Evolutionary conservation across 2,329 filamentous ascomycete species (phyloP).

Genomic region (Botrytis galanthina): DNA sequence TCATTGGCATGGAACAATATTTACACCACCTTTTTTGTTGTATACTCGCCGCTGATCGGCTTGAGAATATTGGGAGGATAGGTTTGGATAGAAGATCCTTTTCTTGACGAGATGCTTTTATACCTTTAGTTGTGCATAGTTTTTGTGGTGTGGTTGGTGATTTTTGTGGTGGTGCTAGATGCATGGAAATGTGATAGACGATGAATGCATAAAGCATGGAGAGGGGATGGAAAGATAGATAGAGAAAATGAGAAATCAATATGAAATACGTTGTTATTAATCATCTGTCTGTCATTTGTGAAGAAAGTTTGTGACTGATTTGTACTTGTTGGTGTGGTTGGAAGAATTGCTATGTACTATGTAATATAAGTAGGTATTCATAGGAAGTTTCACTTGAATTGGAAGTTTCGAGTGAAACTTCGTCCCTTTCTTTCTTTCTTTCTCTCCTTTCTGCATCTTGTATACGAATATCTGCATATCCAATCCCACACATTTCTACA

Average conservation of each 20-base stretch:
- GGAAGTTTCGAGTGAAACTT: background rate
- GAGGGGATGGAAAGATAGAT: background rate
- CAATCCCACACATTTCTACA: background rate
- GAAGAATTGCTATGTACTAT: background rate
- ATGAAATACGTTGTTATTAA: background rate
- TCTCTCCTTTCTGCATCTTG: background rate
- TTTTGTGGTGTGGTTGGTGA: background rate
- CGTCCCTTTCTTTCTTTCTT: too few relatives aligned
- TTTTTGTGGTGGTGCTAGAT: background rate
- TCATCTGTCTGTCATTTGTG: background rate
- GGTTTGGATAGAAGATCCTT: background rate
- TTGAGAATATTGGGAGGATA: slow-evolving; percentile 8
- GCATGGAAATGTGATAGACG: background rate
- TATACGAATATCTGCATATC: background rate
- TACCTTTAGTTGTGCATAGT: slow-evolving; percentile 6
- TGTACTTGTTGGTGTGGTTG: background rate
- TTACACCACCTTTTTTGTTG: background rate
- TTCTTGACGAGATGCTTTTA: background rate
- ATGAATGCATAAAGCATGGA: background rate
- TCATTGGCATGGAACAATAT: background rate
- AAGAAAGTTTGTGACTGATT: background rate
- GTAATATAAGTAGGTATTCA: background rate
- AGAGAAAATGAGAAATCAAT: background rate
- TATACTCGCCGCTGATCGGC: slow-evolving; percentile 21
- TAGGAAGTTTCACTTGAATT: background rate